Evolutionary conservation across 257 asterid genomes (phyloP).

Genomic region (Nicotiana benthamiana): DNA sequence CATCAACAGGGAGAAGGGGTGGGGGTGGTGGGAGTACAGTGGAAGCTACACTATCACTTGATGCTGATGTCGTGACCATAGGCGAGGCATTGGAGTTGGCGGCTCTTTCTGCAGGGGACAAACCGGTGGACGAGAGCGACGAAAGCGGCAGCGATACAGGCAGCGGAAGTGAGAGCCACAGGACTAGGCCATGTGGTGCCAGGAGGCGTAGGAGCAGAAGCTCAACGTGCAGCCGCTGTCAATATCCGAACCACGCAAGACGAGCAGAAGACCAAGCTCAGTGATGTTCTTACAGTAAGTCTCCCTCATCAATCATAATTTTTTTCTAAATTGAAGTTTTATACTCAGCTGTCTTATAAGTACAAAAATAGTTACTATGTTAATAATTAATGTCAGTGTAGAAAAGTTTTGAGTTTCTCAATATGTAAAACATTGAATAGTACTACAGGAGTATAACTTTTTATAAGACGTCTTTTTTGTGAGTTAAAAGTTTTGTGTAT

Average conservation of each 20-base stretch:
- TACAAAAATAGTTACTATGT: too few relatives aligned
- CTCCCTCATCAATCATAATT: not conserved
- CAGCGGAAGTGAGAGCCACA: constrained; percentile 23
- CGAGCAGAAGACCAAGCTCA: constrained; percentile 17
- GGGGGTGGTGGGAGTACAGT: not conserved
- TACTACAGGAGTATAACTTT: too few relatives aligned
- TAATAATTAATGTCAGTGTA: too few relatives aligned
- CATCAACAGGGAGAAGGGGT: not conserved
- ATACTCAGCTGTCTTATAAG: too few relatives aligned
- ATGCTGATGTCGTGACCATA: not conserved
- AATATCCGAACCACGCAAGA: constrained; percentile 10
- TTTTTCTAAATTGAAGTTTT: too few relatives aligned
- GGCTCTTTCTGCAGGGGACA: constrained; percentile 10
- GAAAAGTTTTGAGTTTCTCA: too few relatives aligned
- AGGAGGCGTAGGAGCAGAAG: constrained; percentile 22
- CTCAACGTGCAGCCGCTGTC: constrained; percentile 18
- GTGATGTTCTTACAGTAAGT: constrained; percentile 12
- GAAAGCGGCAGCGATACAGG: constrained; percentile 27
- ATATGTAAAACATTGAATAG: too few relatives aligned
- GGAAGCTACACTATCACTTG: not conserved
- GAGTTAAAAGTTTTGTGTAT: too few relatives aligned
- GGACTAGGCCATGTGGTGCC: constrained; percentile 11
- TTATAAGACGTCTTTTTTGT: too few relatives aligned
- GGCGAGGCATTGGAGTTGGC: constrained; percentile 25
- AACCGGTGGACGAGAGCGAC: constrained; percentile 9